A percentile compares a stretch with the other conserved stretches of the same genome.
These are phyloP conservation scores for Leishmania braziliensis DNA, from an alignment of 208 protist species.

Conservation along the genomic window DNA sequence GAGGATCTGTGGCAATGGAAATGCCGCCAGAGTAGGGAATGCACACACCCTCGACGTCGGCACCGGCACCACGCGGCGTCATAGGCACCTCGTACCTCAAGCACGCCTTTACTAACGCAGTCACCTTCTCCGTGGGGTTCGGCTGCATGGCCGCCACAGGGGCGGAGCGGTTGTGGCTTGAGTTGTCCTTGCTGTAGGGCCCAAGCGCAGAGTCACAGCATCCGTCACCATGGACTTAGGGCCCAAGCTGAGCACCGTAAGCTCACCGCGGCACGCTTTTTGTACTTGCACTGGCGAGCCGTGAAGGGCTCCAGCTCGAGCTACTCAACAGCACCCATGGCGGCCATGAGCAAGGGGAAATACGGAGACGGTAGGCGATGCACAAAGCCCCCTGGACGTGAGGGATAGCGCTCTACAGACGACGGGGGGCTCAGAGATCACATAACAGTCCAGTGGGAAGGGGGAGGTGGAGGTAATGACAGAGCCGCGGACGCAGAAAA, in stretches of 20 bases:
- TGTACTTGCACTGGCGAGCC: constrained; percentile 39
- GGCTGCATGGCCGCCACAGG: constrained; percentile 49
- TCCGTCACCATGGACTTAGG: constrained; percentile 44
- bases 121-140: constrained; percentile 34
- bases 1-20: constrained; percentile 46
- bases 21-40: constrained; percentile 56
- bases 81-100: constrained; percentile 53
- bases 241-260: constrained; percentile 29
- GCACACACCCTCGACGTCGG: constrained; percentile 48
- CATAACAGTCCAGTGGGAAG: neutral
- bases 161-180: constrained; percentile 34
- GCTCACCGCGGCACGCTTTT: constrained; percentile 29
- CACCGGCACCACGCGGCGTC: constrained; percentile 57
- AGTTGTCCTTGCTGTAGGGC: constrained; percentile 52
- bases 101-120: constrained; percentile 49
- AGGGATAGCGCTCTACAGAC: neutral
- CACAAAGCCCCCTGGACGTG: neutral
- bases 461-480: no score
- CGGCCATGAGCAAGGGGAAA: neutral
- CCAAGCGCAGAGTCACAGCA: constrained; percentile 21
- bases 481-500: neutral
- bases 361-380: neutral
- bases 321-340: constrained; percentile 19
- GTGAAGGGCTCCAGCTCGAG: constrained; percentile 44
- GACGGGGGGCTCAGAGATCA: neutral